Evolutionary conservation across 176 grass and related monocot species (phyloP).

Genomic region (Paspalum notatum): DNA sequence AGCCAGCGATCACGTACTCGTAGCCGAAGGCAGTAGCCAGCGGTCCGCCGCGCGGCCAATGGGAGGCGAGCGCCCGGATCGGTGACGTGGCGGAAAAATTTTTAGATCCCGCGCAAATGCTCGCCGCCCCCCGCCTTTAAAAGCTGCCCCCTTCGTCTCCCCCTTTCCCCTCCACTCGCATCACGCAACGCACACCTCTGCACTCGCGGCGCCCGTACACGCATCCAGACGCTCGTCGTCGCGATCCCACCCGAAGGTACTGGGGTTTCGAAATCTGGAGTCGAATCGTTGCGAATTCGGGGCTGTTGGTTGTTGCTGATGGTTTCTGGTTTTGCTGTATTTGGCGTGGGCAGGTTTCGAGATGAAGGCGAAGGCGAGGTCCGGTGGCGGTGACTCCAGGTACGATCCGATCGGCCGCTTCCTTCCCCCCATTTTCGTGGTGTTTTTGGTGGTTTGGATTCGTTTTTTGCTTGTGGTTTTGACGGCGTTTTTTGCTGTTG

Average conservation of each 20-base stretch:
- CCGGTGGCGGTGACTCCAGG: slow-evolving; percentile 53
- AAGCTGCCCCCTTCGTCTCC: slow-evolving; percentile 21
- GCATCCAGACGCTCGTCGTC: slow-evolving; percentile 9
- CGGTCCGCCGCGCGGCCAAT: slow-evolving; percentile 31
- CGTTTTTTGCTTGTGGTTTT: slow-evolving; percentile 22
- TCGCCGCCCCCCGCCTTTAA: slow-evolving; percentile 45
- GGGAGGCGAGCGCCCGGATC: slow-evolving; percentile 52
- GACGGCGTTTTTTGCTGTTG: not conserved
- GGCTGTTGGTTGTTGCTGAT: slow-evolving; percentile 13
- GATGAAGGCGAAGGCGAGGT: slow-evolving; percentile 65
- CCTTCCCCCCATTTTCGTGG: not conserved
- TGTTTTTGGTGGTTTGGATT: not conserved
- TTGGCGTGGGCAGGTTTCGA: slow-evolving; percentile 29
- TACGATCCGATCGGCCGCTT: not conserved
- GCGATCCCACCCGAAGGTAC: slow-evolving; percentile 50
- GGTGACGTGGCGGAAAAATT: slow-evolving; percentile 54
- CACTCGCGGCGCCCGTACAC: not conserved
- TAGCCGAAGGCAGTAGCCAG: not conserved
- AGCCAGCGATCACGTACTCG: not conserved
- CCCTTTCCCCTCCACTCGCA: not conserved
- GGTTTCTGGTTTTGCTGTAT: slow-evolving; percentile 22
- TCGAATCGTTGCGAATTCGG: not conserved
- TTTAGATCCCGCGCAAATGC: slow-evolving; percentile 63
- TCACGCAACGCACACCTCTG: slow-evolving; percentile 11
- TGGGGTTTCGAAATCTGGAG: not conserved